These are phyloP conservation scores for Pseudocercospora musae DNA, from an alignment of 2,329 filamentous ascomycete genomes.

Conservation along the genomic window DNA sequence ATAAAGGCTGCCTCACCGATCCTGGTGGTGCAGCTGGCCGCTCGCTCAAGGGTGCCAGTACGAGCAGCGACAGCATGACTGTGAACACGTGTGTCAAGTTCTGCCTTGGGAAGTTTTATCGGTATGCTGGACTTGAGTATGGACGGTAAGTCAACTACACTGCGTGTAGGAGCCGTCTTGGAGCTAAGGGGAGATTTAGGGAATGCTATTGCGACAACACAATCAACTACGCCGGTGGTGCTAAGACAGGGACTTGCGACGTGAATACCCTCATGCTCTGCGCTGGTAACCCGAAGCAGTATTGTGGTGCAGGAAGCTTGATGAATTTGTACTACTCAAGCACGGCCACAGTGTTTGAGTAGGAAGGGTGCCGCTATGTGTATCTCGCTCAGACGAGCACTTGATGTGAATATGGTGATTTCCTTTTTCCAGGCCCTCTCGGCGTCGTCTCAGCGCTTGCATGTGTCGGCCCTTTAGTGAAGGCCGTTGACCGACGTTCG, in stretches of 20 bases:
- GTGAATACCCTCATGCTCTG: conserved; percentile 26
- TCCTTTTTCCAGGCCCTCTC: not conserved
- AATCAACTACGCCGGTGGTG: conserved; percentile 21
- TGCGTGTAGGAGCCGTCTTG: not conserved
- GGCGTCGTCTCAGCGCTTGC: not conserved
- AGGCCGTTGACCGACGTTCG: too few relatives aligned
- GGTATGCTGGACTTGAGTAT: conserved; percentile 30
- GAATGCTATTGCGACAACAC: conserved; percentile 31
- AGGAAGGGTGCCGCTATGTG: not conserved
- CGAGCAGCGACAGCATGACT: conserved; percentile 22
- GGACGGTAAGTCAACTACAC: conserved; percentile 1
- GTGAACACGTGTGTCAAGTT: conserved; percentile 31
- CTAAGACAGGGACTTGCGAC: conserved; percentile 19
- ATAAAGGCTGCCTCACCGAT: conserved; percentile 27
- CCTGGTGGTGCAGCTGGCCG: conserved; percentile 19
- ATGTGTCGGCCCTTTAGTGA: too few relatives aligned
- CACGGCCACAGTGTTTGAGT: conserved; percentile 13
- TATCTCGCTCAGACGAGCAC: not conserved
- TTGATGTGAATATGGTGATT: not conserved
- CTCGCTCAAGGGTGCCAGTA: conserved; percentile 20
- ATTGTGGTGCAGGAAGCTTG: conserved; percentile 31
- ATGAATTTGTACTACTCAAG: conserved; percentile 35
- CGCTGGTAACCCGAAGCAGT: conserved; percentile 28
- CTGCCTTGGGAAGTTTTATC: conserved; percentile 29
- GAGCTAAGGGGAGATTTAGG: not conserved